Conservation (phyloP, 2,329 filamentous ascomycete genomes). For the Cyphellophora attinorum region DNA sequence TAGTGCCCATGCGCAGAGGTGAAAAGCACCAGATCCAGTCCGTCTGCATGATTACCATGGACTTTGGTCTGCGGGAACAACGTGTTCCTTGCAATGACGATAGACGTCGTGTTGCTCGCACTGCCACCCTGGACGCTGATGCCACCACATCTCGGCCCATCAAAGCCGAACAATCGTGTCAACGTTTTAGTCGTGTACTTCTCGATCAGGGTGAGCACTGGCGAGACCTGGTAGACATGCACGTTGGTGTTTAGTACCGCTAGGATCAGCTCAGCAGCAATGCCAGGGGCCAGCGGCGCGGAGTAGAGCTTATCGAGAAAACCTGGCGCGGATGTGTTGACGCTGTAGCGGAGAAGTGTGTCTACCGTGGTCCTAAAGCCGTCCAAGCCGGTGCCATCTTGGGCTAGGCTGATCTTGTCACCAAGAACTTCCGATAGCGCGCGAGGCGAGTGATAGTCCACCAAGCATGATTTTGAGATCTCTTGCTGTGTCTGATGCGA, state of each 20-base stretch:
- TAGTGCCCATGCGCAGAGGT: slow-evolving; percentile 89
- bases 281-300: slow-evolving; percentile 78
- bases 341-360: slow-evolving; percentile 69
- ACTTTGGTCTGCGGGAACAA: slow-evolving; percentile 71
- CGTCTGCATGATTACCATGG: slow-evolving; percentile 51
- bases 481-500: slow-evolving; percentile 27
- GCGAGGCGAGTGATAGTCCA: slow-evolving; percentile 53
- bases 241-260: slow-evolving; percentile 85
- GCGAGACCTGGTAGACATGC: slow-evolving; percentile 90
- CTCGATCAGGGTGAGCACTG: slow-evolving; percentile 77
- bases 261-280: slow-evolving; percentile 76
- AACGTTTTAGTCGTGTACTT: slow-evolving; percentile 68
- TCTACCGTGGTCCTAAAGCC: slow-evolving; percentile 64
- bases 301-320: slow-evolving; percentile 94
- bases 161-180: slow-evolving; percentile 68
- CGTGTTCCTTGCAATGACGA: slow-evolving; percentile 79
- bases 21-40: slow-evolving; percentile 64
- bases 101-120: slow-evolving; percentile 73
- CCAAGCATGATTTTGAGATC: slow-evolving; percentile 48
- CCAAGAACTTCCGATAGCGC: slow-evolving; percentile 46
- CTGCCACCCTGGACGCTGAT: slow-evolving; percentile 72
- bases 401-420: slow-evolving; percentile 39
- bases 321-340: slow-evolving; percentile 98
- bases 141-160: slow-evolving; percentile 58
- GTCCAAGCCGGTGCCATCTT: slow-evolving; percentile 53